Percentiles rank a stretch among this genome's conserved stretches.
Evolutionary conservation across 148 eudicot species (phyloP).

Genomic region (Amaranthus hypochondriacus): DNA sequence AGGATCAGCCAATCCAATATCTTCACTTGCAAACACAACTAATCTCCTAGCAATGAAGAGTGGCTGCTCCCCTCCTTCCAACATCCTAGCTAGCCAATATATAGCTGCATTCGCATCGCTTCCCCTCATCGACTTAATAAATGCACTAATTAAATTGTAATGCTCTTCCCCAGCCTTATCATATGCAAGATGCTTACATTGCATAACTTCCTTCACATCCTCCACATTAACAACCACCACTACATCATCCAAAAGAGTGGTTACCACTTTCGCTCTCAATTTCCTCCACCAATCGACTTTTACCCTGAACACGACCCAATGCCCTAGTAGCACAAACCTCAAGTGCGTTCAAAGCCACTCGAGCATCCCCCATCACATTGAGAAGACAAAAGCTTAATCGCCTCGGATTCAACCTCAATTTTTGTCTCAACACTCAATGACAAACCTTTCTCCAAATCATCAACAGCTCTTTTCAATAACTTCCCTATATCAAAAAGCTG

Average conservation of each 20-base stretch:
- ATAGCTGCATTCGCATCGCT: constrained; percentile 74
- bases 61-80: constrained; percentile 89
- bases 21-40: constrained; percentile 77
- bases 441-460: constrained; percentile 47
- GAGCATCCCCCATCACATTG: constrained; percentile 85
- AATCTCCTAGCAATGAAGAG: constrained; percentile 76
- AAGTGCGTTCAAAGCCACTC: constrained; percentile 74
- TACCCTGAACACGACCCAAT: constrained; percentile 27
- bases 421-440: constrained; percentile 27
- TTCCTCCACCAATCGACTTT: not conserved
- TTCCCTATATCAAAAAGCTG: constrained; percentile 27
- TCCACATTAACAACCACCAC: constrained; percentile 31
- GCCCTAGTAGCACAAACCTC: constrained; percentile 59
- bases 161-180: constrained; percentile 87
- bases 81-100: constrained; percentile 90
- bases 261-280: not conserved
- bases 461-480: constrained; percentile 48
- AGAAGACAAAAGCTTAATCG: constrained; percentile 40
- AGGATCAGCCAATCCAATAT: constrained; percentile 80
- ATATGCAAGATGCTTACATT: constrained; percentile 77
- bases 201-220: constrained; percentile 71
- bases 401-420: constrained; percentile 44
- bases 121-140: constrained; percentile 90
- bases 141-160: constrained; percentile 72
- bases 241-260: not conserved